Base-by-base conservation (phyloP, 768 basidiomycete genomes). In the Lactarius sp. region DNA sequence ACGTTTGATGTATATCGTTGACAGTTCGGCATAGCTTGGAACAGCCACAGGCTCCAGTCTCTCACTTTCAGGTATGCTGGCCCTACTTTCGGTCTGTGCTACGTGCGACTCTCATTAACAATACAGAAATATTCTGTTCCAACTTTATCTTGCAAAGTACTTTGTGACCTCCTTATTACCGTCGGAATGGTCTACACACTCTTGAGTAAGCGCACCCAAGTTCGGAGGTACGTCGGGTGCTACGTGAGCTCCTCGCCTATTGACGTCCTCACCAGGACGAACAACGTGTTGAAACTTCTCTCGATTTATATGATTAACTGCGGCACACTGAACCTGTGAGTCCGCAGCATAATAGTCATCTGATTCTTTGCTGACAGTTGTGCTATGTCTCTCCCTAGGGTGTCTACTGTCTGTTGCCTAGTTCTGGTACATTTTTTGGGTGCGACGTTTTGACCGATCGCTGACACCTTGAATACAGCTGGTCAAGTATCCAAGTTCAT, bases 111-210 rank as follows among this genome's bases (percentile, higher is more conserved):
- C 50, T 27, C 18, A 44, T 34, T 9, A 2, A 16, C 34, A 1
- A 5, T n/a, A 14, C 3, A 58, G 57, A 47, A 34, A 14, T 37
- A 22, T 50, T 49, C n/a, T 20, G 8, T 58, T 18, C 31, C 57
- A 2, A 50, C 34, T 9, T 36, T 58, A 1, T 20, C 47, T 22
- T 58, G 57, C 34, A 49, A 58, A 6, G 36, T 50, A 12, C 13
- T 58, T 37, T 58, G 57, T 36, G 47, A 58, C 36, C 2, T 58
- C 33, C 14, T 58, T 22, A 50, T 58, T 4, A 49, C 57, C 12
- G 13, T 50, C n/a, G 57, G 57, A 58, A 58, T 58, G 57, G 46
- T 58, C 9, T 20, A 22, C 47, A 12, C 47, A 12, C 47, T 58
- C 22, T 58, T 39, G 44, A 22, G 47, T 39, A 58, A 50, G 1